These are phyloP conservation scores for Fragaria vesca DNA, from an alignment of 306 rosid genomes.

Conservation along the genomic window DNA sequence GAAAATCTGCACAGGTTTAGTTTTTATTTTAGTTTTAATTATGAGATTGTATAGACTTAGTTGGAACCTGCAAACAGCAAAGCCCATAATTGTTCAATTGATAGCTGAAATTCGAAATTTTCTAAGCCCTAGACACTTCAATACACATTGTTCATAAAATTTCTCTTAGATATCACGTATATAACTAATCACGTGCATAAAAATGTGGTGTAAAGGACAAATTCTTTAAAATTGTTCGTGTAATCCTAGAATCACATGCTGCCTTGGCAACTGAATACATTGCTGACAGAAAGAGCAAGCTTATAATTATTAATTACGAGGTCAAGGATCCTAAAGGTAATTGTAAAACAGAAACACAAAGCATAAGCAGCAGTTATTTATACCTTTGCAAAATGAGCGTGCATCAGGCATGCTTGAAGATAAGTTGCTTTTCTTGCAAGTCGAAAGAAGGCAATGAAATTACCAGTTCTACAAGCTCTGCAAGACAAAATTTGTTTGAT, in stretches of 20 bases:
- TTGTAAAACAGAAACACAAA: slow-evolving; percentile 22
- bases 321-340: slow-evolving; percentile 20
- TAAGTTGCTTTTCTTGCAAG: slow-evolving; percentile 89
- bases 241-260: slow-evolving; percentile 16
- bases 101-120: background rate
- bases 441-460: slow-evolving; percentile 87
- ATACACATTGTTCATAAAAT: background rate
- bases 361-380: slow-evolving; percentile 22
- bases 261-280: slow-evolving; percentile 17
- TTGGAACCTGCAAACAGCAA: background rate
- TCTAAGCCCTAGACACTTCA: background rate
- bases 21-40: background rate
- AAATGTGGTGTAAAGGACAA: background rate
- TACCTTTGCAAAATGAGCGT: slow-evolving; percentile 98
- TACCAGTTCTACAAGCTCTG: slow-evolving; percentile 93
- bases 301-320: slow-evolving; percentile 9
- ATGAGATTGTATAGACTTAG: background rate
- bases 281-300: slow-evolving; percentile 14
- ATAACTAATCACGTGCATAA: background rate
- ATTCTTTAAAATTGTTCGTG: background rate
- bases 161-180: background rate
- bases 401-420: slow-evolving; percentile 99
- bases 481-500: slow-evolving; percentile 33
- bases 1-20: background rate
- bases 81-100: background rate